Evolutionary conservation across 805 yeast genomes (phyloP), one percentile per base, ranked within the genome.

Genomic region (Candida anglica): DNA sequence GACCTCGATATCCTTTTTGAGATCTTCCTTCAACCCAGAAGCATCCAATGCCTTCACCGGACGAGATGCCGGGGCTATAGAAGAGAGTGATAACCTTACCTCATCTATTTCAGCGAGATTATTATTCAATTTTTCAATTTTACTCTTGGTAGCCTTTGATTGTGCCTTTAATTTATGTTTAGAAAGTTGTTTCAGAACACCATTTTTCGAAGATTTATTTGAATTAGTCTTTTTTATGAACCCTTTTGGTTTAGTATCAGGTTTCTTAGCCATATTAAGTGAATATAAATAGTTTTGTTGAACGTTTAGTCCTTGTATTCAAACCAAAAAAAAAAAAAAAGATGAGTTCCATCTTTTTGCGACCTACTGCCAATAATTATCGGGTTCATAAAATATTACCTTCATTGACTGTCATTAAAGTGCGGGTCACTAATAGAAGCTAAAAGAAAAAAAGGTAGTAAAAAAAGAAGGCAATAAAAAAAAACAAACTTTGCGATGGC

Each of bases 71-170:
- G 19, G 4, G 19, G 10, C 16, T 11, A 29, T 19, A n/a, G 33
- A n/a, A 20, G 32, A 15, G 14, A 53, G 37, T 10, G 53, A 33
- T 15, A 30, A 31, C 16, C 42, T 44, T 3, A 54, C 43, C 22
- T 54, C 56, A 20, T 48, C 40, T 16, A 62, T 47, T 15, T 47
- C 50, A 5, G 38, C 39, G 6, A 45, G 23, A 31, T 62, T 50
- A n/a, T 56, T 47, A 40, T 66, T 58, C 31, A 66, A 44, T 39
- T 55, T 60, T 5, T 54, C 62, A 17, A 66, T 59, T 32, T 55
- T 44, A 6, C 49, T 48, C 32, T 53, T 60, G 6, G 67, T 51
- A 15, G 60, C 43, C 39, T 63, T 64, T 4, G 63, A 43, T 28
- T 41, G 37, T 13, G 38, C 31, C 29, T 41, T 50, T 16, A 26